Percentiles rank a stretch among this genome's conserved stretches.
phyloP scores from a whole-genome alignment of 495 filamentous ascomycete genomes.

The Neurospora terricola region DNA sequence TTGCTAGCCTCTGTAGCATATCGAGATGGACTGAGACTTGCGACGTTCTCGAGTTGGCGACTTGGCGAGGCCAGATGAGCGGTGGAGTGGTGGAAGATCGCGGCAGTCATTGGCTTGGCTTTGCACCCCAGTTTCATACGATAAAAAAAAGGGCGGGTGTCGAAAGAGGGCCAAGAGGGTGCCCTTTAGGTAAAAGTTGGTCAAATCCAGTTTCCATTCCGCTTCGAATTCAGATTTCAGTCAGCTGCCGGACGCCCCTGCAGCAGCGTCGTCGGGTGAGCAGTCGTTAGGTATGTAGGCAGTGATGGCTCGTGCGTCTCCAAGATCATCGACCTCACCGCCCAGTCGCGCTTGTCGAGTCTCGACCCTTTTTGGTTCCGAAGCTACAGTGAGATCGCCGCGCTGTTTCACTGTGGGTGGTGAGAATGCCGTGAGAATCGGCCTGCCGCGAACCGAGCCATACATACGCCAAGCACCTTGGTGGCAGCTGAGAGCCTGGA shows the following conservation, averaged over 20 bases:
- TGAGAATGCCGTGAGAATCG: background rate
- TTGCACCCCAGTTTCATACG: background rate
- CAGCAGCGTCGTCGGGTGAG: background rate
- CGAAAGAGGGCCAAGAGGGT: background rate
- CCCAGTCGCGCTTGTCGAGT: background rate
- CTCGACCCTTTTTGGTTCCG: background rate
- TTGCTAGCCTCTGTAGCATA: background rate
- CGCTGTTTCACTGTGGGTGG: background rate
- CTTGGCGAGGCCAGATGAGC: constrained; percentile 9
- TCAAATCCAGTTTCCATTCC: background rate
- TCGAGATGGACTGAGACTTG: background rate
- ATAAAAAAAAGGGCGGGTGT: background rate
- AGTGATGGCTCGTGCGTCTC: background rate
- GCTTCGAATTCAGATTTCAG: background rate
- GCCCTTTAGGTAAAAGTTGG: background rate
- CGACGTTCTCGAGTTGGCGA: background rate
- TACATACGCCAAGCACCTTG: background rate
- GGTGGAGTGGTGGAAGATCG: constrained; percentile 4
- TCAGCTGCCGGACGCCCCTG: background rate
- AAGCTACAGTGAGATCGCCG: background rate
- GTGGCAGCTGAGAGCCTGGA: background rate
- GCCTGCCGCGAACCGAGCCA: background rate
- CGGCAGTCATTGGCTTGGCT: constrained; percentile 1
- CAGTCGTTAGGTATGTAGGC: background rate
- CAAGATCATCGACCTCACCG: background rate